phyloP scores from a whole-genome alignment of 2,329 filamentous ascomycete species.

The Volutella citrinella region DNA sequence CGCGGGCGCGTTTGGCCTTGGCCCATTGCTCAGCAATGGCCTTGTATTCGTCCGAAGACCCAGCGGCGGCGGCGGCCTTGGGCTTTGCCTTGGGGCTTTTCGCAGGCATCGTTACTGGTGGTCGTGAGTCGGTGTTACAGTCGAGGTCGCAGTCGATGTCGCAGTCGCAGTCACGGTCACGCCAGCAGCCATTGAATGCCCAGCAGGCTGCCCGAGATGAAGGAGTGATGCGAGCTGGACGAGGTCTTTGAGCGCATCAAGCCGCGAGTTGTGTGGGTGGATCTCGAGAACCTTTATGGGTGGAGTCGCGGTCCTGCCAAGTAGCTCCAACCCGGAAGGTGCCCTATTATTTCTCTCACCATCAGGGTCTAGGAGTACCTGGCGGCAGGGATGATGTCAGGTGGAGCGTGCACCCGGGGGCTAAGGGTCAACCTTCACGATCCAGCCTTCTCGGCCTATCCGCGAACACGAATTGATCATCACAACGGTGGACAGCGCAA shows the following conservation, averaged over 20 bases:
- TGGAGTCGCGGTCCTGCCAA: too few relatives aligned
- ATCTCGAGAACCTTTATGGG: background rate
- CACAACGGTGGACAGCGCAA: too few relatives aligned
- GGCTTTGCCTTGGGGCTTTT: constrained; percentile 23
- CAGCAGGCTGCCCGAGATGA: constrained; percentile 7
- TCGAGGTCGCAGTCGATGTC: constrained; percentile 14
- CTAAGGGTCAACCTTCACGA: too few relatives aligned
- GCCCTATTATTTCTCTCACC: background rate
- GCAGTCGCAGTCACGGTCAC: constrained; percentile 14
- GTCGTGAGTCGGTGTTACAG: too few relatives aligned
- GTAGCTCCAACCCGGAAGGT: too few relatives aligned
- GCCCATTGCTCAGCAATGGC: constrained; percentile 52
- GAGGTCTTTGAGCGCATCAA: constrained; percentile 17
- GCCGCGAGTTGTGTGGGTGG: constrained; percentile 15
- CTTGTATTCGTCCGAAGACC: constrained; percentile 51
- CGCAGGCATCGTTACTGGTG: constrained; percentile 29
- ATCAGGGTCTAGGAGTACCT: constrained; percentile 12
- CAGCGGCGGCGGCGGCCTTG: constrained; percentile 14
- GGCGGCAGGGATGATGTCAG: constrained; percentile 6
- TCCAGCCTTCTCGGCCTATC: too few relatives aligned
- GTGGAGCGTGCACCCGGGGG: background rate
- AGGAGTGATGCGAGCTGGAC: constrained; percentile 11
- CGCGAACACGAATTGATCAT: too few relatives aligned
- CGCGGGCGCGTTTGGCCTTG: constrained; percentile 49
- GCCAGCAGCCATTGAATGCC: constrained; percentile 26